Percentiles rank a stretch among this genome's conserved stretches.
These are phyloP conservation scores for Fomitopsis pulvina DNA, from an alignment of 768 basidiomycete species.

Conservation along the genomic window DNA sequence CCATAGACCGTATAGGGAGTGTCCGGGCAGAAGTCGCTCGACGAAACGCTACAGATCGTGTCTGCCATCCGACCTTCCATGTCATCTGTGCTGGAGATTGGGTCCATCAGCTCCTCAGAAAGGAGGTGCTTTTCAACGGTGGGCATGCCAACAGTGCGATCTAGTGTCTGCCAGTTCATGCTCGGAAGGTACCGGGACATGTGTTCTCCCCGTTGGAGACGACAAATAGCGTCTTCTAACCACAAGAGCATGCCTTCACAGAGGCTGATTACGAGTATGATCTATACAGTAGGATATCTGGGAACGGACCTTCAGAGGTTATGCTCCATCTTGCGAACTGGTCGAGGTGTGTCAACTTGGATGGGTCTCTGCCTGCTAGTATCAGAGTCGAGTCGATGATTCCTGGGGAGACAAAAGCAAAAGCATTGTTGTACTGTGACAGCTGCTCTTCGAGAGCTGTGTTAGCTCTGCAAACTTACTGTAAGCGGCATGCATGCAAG, in stretches of 20 bases:
- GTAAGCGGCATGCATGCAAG: conserved; percentile 5
- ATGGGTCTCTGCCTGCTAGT: background rate
- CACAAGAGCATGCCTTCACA: conserved; percentile 21
- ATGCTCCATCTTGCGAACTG: conserved; percentile 1
- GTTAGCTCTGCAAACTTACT: conserved; percentile 7
- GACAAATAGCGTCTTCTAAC: conserved; percentile 25
- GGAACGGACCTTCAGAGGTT: conserved; percentile 6
- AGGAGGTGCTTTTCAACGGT: background rate
- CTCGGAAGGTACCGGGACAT: conserved; percentile 26
- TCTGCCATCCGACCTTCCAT: conserved; percentile 3
- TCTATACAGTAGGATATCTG: background rate
- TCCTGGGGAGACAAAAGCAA: conserved; percentile 3
- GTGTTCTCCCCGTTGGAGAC: conserved; percentile 12
- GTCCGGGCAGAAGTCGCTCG: conserved; percentile 28
- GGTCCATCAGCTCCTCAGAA: background rate
- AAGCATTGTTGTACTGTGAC: background rate
- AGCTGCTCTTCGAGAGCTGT: conserved; percentile 5
- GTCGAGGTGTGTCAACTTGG: background rate
- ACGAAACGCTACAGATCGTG: conserved; percentile 21
- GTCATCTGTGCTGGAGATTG: background rate
- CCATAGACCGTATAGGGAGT: conserved; percentile 37
- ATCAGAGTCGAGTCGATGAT: conserved; percentile 2
- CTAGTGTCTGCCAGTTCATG: conserved; percentile 23
- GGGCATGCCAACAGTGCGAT: conserved; percentile 1
- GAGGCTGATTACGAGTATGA: background rate